Conservation (phyloP, 1,284 basidiomycete genomes). For the Trichosporon coremiiforme region DNA sequence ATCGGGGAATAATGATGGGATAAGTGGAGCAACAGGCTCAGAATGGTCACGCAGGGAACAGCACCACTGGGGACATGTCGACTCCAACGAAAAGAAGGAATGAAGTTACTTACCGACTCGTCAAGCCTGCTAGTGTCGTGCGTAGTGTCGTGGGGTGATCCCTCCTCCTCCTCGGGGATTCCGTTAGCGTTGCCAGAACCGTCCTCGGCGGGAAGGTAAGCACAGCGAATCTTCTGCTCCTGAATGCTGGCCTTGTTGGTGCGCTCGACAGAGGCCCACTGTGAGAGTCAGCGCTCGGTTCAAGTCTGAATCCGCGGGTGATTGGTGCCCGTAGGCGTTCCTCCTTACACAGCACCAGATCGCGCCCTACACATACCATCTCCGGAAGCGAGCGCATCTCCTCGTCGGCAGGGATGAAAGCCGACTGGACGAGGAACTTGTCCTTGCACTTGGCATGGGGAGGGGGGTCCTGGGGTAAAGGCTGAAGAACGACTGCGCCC, state of each 20-base stretch:
- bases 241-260: slow-evolving; percentile 75
- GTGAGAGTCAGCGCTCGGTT: slow-evolving; percentile 26
- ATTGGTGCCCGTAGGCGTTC: background rate
- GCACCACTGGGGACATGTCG: background rate
- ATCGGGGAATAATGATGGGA: background rate
- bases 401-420: slow-evolving; percentile 85
- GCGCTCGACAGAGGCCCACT: slow-evolving; percentile 79
- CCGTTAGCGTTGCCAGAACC: slow-evolving; percentile 59
- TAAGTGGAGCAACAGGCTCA: background rate
- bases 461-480: slow-evolving; percentile 94
- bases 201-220: slow-evolving; percentile 85
- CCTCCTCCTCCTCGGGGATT: slow-evolving; percentile 73
- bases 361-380: slow-evolving; percentile 64
- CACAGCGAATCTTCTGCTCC: slow-evolving; percentile 94
- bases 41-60: background rate
- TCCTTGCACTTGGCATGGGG: slow-evolving; percentile 94
- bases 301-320: background rate
- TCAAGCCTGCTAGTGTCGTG: slow-evolving; percentile 58
- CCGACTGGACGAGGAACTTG: slow-evolving; percentile 99
- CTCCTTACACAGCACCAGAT: background rate
- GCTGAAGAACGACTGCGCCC: slow-evolving; percentile 84
- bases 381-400: slow-evolving; percentile 75
- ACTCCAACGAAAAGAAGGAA: slow-evolving; percentile 6
- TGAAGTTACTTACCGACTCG: slow-evolving; percentile 60
- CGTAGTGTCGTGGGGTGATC: slow-evolving; percentile 48